Conservation (phyloP, 1,139 yeast species). For the Scheffersomyces titani region DNA sequence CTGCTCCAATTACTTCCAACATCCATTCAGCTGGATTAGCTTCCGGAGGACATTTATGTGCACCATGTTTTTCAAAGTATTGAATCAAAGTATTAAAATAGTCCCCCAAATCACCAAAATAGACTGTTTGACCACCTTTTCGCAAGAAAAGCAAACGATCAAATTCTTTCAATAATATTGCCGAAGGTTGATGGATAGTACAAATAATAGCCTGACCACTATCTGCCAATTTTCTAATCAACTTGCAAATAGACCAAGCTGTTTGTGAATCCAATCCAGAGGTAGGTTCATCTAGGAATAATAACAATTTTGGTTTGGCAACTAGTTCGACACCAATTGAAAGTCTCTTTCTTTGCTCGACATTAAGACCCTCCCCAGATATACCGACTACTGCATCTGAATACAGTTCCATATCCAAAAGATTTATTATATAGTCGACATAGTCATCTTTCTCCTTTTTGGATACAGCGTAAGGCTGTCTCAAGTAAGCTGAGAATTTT, state of each 20-base stretch:
- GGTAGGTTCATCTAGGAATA: conserved; percentile 39
- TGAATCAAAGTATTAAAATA: conserved; percentile 49
- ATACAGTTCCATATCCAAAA: conserved; percentile 37
- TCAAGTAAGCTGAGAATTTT: conserved; percentile 35
- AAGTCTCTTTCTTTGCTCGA: conserved; percentile 38
- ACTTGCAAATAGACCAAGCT: conserved; percentile 46
- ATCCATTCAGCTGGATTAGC: conserved; percentile 63
- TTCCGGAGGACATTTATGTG: conserved; percentile 40
- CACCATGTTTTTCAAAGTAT: conserved; percentile 63
- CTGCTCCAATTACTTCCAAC: conserved; percentile 49
- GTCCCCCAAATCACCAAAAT: conserved; percentile 77
- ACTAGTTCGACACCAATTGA: conserved; percentile 44
- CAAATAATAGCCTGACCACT: conserved; percentile 46
- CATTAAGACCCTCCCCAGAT: conserved; percentile 42
- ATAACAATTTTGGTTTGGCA: conserved; percentile 39
- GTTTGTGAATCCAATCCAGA: conserved; percentile 47
- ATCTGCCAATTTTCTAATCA: conserved; percentile 43
- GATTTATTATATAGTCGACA: conserved; percentile 37
- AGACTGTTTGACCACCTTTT: conserved; percentile 67
- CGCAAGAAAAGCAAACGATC: conserved; percentile 40
- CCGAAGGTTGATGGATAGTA: conserved; percentile 47
- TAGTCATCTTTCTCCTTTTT: conserved; percentile 33
- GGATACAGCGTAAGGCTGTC: conserved; percentile 33
- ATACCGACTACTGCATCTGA: conserved; percentile 43
- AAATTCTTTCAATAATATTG: conserved; percentile 36